phyloP scores from a whole-genome alignment of 1,139 yeast species.

The Saccharomyces pastorianus region DNA sequence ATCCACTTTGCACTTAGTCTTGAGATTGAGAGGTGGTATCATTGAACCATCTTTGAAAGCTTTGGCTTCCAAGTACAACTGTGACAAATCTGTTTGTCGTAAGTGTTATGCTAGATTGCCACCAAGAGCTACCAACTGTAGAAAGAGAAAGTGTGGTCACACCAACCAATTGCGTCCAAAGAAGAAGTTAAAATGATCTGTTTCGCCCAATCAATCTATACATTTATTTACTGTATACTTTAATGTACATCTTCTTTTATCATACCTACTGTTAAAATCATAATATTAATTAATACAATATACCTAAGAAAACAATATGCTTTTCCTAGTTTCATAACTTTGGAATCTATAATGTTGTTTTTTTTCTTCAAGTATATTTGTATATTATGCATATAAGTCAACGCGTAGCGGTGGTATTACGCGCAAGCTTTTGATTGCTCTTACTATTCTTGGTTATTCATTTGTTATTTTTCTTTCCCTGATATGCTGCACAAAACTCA shows the following conservation, averaged over 20 bases:
- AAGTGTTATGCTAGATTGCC: conserved; percentile 99
- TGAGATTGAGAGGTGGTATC: conserved; percentile 91
- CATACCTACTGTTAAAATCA: not conserved
- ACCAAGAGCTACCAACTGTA: conserved; percentile 99
- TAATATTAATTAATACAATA: not conserved
- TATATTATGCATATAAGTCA: too few species aligned
- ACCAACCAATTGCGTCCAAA: conserved; percentile 99
- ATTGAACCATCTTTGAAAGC: conserved; percentile 99
- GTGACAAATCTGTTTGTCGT: conserved; percentile 98
- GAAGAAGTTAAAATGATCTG: conserved; percentile 94
- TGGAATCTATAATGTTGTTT: not conserved
- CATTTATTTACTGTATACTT: conserved; percentile 9
- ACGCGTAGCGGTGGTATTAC: not conserved
- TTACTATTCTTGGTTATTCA: not conserved
- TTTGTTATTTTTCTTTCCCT: not conserved
- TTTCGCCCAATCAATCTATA: conserved; percentile 26
- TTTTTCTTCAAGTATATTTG: too few species aligned
- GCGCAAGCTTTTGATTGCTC: not conserved
- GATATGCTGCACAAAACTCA: conserved; percentile 24
- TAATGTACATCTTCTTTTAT: conserved; percentile 2
- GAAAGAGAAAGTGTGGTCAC: conserved; percentile 99
- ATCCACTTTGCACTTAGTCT: conserved; percentile 78
- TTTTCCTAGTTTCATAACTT: not conserved
- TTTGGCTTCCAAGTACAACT: conserved; percentile 98
- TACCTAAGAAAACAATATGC: not conserved